A percentile compares a stretch with the other conserved stretches of the same genome.
Evolutionary conservation across 441 rosid species (phyloP).

Genomic region (Brassica balearica): DNA sequence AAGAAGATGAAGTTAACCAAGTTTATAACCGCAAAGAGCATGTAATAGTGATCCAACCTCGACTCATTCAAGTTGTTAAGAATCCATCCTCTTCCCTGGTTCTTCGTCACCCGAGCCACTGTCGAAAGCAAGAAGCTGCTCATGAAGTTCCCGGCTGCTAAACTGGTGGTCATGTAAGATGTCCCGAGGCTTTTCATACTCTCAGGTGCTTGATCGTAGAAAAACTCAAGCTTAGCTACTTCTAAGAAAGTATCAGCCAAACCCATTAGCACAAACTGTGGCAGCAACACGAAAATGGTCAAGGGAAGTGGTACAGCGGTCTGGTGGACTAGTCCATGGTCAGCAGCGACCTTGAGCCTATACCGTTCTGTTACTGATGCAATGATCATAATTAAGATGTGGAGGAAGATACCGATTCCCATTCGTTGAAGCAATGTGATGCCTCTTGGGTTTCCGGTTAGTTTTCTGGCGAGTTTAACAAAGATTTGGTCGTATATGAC

Average conservation of each 20-base stretch:
- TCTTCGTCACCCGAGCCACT: constrained; percentile 58
- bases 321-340: constrained; percentile 58
- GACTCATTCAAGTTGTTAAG: constrained; percentile 72
- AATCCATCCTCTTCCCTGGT: constrained; percentile 66
- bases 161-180: constrained; percentile 59
- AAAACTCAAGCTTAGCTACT: constrained; percentile 86
- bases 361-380: constrained; percentile 64
- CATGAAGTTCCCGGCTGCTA: constrained; percentile 75
- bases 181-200: constrained; percentile 95
- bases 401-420: constrained; percentile 73
- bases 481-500: constrained; percentile 70
- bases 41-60: constrained; percentile 74
- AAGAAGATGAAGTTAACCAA: constrained; percentile 59
- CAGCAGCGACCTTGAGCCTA: constrained; percentile 62
- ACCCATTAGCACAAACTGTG: constrained; percentile 88
- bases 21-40: constrained; percentile 63
- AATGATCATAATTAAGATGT: constrained; percentile 63
- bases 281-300: constrained; percentile 75
- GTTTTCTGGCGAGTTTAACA: constrained; percentile 46
- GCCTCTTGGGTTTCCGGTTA: constrained; percentile 83
- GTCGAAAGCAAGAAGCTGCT: constrained; percentile 80
- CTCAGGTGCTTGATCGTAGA: constrained; percentile 95
- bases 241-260: constrained; percentile 80
- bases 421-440: constrained; percentile 81
- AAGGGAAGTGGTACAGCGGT: constrained; percentile 61